phyloP scores from a whole-genome alignment of 139 green algal species.

The Coccomyxa sp. region DNA sequence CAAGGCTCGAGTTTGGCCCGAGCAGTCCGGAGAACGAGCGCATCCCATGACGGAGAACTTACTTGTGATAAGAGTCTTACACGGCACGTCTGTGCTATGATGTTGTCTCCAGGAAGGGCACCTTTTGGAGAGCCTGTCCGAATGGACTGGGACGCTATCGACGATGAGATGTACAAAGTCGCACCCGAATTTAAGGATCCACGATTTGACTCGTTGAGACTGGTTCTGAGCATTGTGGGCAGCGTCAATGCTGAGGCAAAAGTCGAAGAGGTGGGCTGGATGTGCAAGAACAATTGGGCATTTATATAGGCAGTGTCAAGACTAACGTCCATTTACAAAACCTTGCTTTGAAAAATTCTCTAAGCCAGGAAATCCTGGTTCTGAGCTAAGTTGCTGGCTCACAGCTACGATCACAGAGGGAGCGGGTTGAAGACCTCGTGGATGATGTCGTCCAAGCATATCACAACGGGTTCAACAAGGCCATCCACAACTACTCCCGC shows the following conservation, averaged over 20 bases:
- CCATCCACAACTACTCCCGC: constrained; percentile 82
- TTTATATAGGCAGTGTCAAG: too few relatives aligned
- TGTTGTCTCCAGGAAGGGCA: too few relatives aligned
- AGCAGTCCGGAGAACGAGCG: too few relatives aligned
- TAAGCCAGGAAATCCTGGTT: too few relatives aligned
- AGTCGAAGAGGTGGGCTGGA: constrained; percentile 42
- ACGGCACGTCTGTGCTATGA: too few relatives aligned
- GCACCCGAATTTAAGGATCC: constrained; percentile 49
- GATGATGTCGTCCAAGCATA: constrained; percentile 65
- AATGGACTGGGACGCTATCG: constrained; percentile 38
- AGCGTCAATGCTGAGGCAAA: constrained; percentile 45
- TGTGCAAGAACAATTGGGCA: too few relatives aligned
- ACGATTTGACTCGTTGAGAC: constrained; percentile 67
- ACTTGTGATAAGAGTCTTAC: too few relatives aligned
- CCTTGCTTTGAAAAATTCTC: too few relatives aligned
- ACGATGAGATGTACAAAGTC: constrained; percentile 44
- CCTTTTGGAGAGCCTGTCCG: too few relatives aligned
- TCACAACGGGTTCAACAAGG: constrained; percentile 77
- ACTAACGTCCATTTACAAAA: too few relatives aligned
- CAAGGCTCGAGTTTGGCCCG: too few relatives aligned
- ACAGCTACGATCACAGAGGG: constrained; percentile 57
- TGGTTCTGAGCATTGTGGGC: constrained; percentile 72
- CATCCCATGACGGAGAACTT: too few relatives aligned
- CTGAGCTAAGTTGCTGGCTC: not conserved
- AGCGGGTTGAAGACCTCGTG: constrained; percentile 50